phyloP scores from a whole-genome alignment of 129 eudicot species.

The Flaveria brownii region DNA sequence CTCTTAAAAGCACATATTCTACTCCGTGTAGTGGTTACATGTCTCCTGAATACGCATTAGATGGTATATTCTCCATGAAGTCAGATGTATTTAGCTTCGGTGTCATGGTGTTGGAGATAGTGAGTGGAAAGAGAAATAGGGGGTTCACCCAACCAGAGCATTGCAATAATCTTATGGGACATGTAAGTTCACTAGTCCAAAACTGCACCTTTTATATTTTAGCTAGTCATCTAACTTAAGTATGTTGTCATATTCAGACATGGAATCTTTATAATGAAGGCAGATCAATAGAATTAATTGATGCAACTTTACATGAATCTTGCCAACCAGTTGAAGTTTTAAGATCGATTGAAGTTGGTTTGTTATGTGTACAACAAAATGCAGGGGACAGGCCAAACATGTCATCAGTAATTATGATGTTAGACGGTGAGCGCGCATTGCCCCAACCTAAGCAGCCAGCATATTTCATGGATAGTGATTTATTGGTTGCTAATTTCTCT shows the following conservation, averaged over 20 bases:
- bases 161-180: slow-evolving; percentile 43
- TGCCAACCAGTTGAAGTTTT: slow-evolving; percentile 22
- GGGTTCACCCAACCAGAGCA: slow-evolving; percentile 26
- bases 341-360: slow-evolving; percentile 37
- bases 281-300: slow-evolving; percentile 27
- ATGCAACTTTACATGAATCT: slow-evolving; percentile 9
- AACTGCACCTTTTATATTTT: neutral
- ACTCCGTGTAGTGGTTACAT: too few species aligned
- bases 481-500: neutral
- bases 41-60: too few species aligned
- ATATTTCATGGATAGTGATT: slow-evolving; percentile 9
- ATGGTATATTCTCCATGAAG: too few species aligned
- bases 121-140: slow-evolving; percentile 43
- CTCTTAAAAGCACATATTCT: neutral
- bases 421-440: slow-evolving; percentile 21
- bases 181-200: slow-evolving; percentile 28
- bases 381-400: slow-evolving; percentile 40
- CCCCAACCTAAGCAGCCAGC: slow-evolving; percentile 34
- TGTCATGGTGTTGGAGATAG: slow-evolving; percentile 42
- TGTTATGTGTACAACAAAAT: slow-evolving; percentile 41
- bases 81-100: slow-evolving; percentile 17
- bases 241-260: slow-evolving; percentile 7
- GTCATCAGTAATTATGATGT: slow-evolving; percentile 28
- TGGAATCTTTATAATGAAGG: slow-evolving; percentile 36
- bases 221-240: neutral